These are phyloP conservation scores for Aphanomyces invadans DNA, from an alignment of 352 stramenopile species.

Conservation along the genomic window DNA sequence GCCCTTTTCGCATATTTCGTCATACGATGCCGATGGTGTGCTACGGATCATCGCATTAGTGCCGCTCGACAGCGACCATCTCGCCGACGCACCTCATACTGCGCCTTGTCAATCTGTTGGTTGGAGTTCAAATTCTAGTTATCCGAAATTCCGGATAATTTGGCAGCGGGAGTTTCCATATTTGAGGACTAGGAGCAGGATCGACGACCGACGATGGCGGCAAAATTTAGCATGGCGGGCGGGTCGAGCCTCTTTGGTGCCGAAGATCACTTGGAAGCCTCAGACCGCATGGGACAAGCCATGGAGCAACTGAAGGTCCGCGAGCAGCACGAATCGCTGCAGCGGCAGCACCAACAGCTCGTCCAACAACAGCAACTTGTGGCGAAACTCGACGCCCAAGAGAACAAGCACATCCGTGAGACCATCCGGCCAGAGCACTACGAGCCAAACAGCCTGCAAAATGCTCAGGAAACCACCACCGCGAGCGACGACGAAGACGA, in stretches of 20 bases:
- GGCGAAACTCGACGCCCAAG: conserved; percentile 5
- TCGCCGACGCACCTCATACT: conserved; percentile 1
- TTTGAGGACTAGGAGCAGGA: not conserved
- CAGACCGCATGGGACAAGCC: conserved; percentile 60
- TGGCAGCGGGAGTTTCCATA: not conserved
- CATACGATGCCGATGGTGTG: conserved; percentile 31
- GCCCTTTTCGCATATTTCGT: conserved; percentile 53
- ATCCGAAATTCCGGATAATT: conserved; percentile 3
- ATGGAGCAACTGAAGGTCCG: conserved; percentile 67
- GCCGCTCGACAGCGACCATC: too few species aligned
- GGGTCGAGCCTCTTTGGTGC: conserved; percentile 64
- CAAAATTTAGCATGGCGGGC: conserved; percentile 77
- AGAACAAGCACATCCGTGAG: conserved; percentile 16
- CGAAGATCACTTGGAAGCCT: conserved; percentile 55
- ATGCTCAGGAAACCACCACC: not conserved
- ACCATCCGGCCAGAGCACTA: conserved; percentile 15
- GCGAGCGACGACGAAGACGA: conserved; percentile 47
- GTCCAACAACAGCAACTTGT: conserved; percentile 23
- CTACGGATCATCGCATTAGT: not conserved
- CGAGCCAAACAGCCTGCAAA: not conserved
- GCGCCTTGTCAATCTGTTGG: not conserved
- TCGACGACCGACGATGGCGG: too few species aligned
- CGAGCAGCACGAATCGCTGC: conserved; percentile 34
- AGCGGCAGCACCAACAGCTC: conserved; percentile 11
- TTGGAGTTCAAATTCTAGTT: not conserved